These are phyloP conservation scores for Sphagnurus paluster DNA, from an alignment of 1,284 basidiomycete species.

Conservation along the genomic window DNA sequence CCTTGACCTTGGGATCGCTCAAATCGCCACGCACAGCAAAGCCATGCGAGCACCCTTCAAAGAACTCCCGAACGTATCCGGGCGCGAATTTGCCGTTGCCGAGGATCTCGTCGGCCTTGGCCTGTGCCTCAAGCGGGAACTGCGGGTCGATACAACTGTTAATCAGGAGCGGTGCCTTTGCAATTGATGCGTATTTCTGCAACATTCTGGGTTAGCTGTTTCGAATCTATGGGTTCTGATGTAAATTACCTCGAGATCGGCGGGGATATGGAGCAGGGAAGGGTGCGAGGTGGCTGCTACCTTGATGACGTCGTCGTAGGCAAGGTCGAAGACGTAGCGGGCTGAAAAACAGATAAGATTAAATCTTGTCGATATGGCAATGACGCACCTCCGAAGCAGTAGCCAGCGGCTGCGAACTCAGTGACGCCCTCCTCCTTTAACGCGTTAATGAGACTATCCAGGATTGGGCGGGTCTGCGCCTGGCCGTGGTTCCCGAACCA, in stretches of 20 bases:
- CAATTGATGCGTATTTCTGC: conserved; percentile 49
- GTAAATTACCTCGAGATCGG: conserved; percentile 68
- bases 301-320: conserved; percentile 57
- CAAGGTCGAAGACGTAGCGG: conserved; percentile 67
- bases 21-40: conserved; percentile 61
- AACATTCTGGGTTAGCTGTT: too few species aligned
- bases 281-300: conserved; percentile 67
- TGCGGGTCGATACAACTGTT: conserved; percentile 57
- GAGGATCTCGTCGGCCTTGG: conserved; percentile 55
- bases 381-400: conserved; percentile 66
- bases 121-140: conserved; percentile 51
- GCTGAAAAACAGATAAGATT: conserved; percentile 27
- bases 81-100: conserved; percentile 52
- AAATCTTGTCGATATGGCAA: conserved; percentile 9
- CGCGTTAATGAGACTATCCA: conserved; percentile 58
- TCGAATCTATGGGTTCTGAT: conserved; percentile 10
- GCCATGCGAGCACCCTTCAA: conserved; percentile 59
- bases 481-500: conserved; percentile 54
- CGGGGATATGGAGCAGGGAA: conserved; percentile 62
- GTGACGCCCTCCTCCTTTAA: conserved; percentile 62
- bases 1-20: conserved; percentile 44
- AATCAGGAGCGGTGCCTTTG: conserved; percentile 60
- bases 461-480: conserved; percentile 45
- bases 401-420: conserved; percentile 61
- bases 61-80: conserved; percentile 58